Base-by-base conservation (phyloP, 1,284 basidiomycete genomes). In the Volvariella volvacea region DNA sequence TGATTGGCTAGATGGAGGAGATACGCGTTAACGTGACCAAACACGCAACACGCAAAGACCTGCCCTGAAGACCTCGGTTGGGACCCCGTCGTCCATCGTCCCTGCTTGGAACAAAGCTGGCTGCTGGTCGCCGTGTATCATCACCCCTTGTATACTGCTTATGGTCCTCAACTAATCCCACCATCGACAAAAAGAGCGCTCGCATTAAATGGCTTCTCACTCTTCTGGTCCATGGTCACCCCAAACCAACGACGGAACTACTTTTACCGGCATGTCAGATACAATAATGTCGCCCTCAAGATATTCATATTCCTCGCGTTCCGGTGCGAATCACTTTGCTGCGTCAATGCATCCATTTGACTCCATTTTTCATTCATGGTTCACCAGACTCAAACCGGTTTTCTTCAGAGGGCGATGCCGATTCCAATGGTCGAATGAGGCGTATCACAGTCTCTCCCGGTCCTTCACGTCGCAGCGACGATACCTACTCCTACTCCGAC, bases 231-330 rank as follows among this genome's bases (percentile, higher is more conserved):
- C 19, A 7, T 37, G 34, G 25, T 28, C 25, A 28, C 25, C 25
- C 6, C 25, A 28, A 12, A 28, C 25, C 6, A 28, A 28, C 25
- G 25, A 28, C 12, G 25, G 25, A 28, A 28, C 25, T 6, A 28
- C 25, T 28, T 28, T 6, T 28, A 28, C 25, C 12, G 25, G 25
- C 12, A 28, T 28, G 25, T 54, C 63, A 16, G 57, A 61, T 32
- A 64, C 62, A 9, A 62, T 62, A 16, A 57, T 65, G 41, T 67
- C 66, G 25, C 65, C 67, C 37, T 64, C 66, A 58, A 59, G 65
- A 58, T 58, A 65, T 49, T 67, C 66, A 2, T 64, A 67, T 53
- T 59, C 66, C 48, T 56, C 58, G 31, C 52, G 43, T 48, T 62
- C 63, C 55, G 61, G 66, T 67, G 43, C 21, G 50, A 41, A 16